Conservation (phyloP, 1,139 yeast genomes). For the Geotrichum europaeum region DNA sequence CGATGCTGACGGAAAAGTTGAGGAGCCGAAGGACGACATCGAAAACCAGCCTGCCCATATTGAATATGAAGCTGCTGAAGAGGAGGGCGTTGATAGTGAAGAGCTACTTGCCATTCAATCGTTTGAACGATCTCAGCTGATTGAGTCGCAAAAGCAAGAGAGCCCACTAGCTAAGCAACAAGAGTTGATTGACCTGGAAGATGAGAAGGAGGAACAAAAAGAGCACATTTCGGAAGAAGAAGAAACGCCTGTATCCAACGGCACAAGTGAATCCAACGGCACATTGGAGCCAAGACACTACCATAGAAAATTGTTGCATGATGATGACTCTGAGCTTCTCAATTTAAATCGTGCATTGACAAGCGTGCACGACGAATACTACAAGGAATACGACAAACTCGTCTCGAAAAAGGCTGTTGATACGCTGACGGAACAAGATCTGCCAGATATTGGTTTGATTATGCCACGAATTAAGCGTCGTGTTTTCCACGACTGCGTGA, state of each 20-base stretch:
- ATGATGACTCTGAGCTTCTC: conserved; percentile 72
- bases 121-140: conserved; percentile 49
- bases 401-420: conserved; percentile 11
- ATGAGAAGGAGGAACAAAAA: conserved; percentile 28
- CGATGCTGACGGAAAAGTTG: conserved; percentile 5
- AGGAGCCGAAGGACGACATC: conserved; percentile 19
- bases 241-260: conserved; percentile 23
- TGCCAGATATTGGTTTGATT: conserved; percentile 40
- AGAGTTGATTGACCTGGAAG: conserved; percentile 52
- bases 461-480: conserved; percentile 65
- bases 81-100: conserved; percentile 21
- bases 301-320: conserved; percentile 49
- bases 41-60: conserved; percentile 1
- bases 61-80: conserved; percentile 3
- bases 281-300: background rate
- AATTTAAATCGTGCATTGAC: conserved; percentile 58
- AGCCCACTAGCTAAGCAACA: conserved; percentile 82
- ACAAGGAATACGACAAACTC: conserved; percentile 39
- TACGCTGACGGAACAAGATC: conserved; percentile 13
- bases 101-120: conserved; percentile 35
- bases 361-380: conserved; percentile 63
- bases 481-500: conserved; percentile 63
- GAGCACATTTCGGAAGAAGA: conserved; percentile 34
- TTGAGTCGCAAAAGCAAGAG: conserved; percentile 64
- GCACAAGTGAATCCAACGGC: background rate